Evolutionary conservation across 306 rosid genomes (phyloP).

Genomic region (Rubus parviflorus): DNA sequence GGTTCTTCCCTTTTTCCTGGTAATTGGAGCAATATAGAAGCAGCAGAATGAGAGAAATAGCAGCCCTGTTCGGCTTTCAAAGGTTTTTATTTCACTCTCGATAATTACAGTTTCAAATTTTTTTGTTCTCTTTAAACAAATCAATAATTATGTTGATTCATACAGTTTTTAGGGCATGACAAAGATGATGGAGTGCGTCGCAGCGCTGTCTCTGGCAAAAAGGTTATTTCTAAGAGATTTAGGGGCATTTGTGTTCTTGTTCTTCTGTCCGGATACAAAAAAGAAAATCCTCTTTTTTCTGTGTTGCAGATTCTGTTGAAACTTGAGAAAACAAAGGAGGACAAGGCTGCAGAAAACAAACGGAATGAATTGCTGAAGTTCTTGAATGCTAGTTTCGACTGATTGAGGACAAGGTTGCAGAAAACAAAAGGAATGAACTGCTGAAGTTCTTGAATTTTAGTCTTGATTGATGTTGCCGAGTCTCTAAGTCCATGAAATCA

Average conservation of each 20-base stretch:
- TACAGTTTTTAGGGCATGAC: constrained; percentile 82
- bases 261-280: not conserved
- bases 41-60: constrained; percentile 64
- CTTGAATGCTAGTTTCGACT: constrained; percentile 97
- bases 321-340: constrained; percentile 93
- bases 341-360: constrained; percentile 84
- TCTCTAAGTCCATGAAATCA: constrained; percentile 26
- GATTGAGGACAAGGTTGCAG: constrained; percentile 79
- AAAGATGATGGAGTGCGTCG: constrained; percentile 86
- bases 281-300: not conserved
- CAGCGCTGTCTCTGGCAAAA: constrained; percentile 97
- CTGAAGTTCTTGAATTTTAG: constrained; percentile 84
- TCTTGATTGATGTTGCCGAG: constrained; percentile 58
- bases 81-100: constrained; percentile 50
- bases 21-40: constrained; percentile 93
- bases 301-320: constrained; percentile 73
- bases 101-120: constrained; percentile 12
- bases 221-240: constrained; percentile 41
- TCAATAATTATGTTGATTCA: constrained; percentile 4
- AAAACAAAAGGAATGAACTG: constrained; percentile 82
- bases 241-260: not conserved
- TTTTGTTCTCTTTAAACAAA: not conserved
- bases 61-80: constrained; percentile 93
- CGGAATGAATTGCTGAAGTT: constrained; percentile 90
- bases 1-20: constrained; percentile 69